Conservation (phyloP, 768 basidiomycete genomes). For the Chalciporus pseudorubinellus region DNA sequence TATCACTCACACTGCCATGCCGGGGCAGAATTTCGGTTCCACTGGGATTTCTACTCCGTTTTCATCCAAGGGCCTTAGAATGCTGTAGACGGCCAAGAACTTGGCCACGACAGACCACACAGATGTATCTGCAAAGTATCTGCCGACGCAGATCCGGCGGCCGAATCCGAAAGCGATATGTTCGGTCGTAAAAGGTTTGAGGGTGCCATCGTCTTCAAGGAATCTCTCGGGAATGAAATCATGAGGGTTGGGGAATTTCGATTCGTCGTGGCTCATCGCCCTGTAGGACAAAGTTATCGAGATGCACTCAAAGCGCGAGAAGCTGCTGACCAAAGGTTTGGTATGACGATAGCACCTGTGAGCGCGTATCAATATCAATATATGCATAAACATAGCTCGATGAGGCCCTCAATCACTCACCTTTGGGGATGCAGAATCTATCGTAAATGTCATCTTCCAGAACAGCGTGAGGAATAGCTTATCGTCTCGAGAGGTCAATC, state of each 20-base stretch:
- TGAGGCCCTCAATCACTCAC: neutral
- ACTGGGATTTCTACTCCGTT: neutral
- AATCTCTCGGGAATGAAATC: no score
- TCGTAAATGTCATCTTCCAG: conserved; percentile 40
- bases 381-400: neutral
- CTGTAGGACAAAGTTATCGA: neutral
- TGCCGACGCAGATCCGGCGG: conserved; percentile 16
- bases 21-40: neutral
- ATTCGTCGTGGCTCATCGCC: conserved; percentile 6
- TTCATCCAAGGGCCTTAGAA: conserved; percentile 1
- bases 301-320: neutral
- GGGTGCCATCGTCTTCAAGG: conserved; percentile 20
- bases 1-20: neutral
- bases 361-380: neutral
- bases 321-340: conserved; percentile 11
- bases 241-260: conserved; percentile 35
- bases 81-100: conserved; percentile 1
- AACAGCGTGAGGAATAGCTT: conserved; percentile 22
- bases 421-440: conserved; percentile 47
- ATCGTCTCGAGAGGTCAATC: neutral
- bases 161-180: no score
- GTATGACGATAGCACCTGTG: conserved; percentile 5
- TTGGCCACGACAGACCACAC: conserved; percentile 3
- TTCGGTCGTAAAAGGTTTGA: neutral
- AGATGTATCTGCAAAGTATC: conserved; percentile 6